A percentile compares a stretch with the other conserved stretches of the same genome.
phyloP scores from a whole-genome alignment of 768 basidiomycete species.

The Coprinopsis strossmayeri region DNA sequence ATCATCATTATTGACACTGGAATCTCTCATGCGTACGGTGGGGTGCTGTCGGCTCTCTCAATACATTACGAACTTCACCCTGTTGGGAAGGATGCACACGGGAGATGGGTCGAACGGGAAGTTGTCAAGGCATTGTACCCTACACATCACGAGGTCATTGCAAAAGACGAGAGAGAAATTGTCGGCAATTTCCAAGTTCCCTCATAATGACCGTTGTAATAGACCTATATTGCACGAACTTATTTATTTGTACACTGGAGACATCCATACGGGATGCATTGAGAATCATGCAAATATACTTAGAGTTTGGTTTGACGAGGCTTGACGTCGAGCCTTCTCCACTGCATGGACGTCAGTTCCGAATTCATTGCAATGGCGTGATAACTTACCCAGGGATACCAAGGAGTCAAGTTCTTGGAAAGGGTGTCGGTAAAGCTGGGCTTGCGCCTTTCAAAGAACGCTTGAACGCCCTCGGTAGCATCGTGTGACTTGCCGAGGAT shows the following conservation, averaged over 20 bases:
- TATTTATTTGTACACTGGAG: background rate
- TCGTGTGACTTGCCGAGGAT: constrained; percentile 32
- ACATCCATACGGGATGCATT: background rate
- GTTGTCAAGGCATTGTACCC: constrained; percentile 60
- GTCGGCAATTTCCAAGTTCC: constrained; percentile 29
- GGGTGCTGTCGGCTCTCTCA: constrained; percentile 81
- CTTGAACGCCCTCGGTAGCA: constrained; percentile 37
- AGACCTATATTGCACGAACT: background rate
- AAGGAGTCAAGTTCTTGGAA: constrained; percentile 30
- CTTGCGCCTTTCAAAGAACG: constrained; percentile 42
- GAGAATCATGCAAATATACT: constrained; percentile 1
- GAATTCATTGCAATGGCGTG: background rate
- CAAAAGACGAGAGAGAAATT: constrained; percentile 39
- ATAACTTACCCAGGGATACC: constrained; percentile 47
- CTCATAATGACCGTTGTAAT: constrained; percentile 25
- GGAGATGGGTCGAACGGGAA: constrained; percentile 56
- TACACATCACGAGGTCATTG: constrained; percentile 45
- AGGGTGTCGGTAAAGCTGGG: constrained; percentile 41
- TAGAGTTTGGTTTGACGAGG: constrained; percentile 30
- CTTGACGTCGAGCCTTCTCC: constrained; percentile 28
- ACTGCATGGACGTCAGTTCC: constrained; percentile 20
- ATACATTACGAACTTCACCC: constrained; percentile 81
- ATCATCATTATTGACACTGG: constrained; percentile 96
- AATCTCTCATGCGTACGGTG: constrained; percentile 96
- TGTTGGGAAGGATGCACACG: constrained; percentile 28